Evolutionary conservation across 2,329 filamentous ascomycete genomes (phyloP).

Genomic region (Apiospora malaysiana): DNA sequence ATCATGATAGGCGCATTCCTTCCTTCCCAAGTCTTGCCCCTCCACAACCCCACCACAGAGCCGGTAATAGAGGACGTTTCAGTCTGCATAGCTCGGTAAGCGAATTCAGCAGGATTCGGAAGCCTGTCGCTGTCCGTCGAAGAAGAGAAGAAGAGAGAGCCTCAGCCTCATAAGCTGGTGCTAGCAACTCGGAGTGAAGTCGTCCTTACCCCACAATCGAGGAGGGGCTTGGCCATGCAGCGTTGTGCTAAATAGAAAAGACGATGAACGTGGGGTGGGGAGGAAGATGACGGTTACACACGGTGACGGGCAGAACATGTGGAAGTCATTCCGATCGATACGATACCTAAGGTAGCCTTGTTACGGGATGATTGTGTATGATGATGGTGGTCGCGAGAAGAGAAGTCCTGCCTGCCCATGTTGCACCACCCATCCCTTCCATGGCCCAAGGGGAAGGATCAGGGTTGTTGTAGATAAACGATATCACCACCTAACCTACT

Average conservation of each 20-base stretch:
- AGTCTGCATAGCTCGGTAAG: not conserved
- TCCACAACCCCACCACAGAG: too few relatives aligned
- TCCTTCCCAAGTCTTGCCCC: too few relatives aligned
- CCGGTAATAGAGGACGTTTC: too few relatives aligned
- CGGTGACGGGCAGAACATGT: not conserved
- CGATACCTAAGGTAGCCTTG: not conserved
- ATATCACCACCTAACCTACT: not conserved
- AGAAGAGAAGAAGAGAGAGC: not conserved
- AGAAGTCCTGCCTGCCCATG: not conserved
- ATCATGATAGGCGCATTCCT: constrained; percentile 10
- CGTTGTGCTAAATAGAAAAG: not conserved
- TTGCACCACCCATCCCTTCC: not conserved
- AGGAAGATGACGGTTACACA: constrained; percentile 1
- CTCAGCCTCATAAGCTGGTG: not conserved
- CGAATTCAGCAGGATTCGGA: not conserved
- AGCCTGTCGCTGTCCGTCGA: not conserved
- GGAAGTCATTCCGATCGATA: not conserved
- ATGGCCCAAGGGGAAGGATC: not conserved
- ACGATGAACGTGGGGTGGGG: not conserved
- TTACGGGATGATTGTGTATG: not conserved
- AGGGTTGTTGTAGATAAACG: not conserved
- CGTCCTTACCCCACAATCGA: constrained; percentile 5
- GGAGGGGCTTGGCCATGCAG: not conserved
- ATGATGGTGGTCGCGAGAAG: not conserved
- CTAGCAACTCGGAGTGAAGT: not conserved